These are phyloP conservation scores for Triadica sebifera DNA, from an alignment of 345 rosid genomes.

Conservation along the genomic window DNA sequence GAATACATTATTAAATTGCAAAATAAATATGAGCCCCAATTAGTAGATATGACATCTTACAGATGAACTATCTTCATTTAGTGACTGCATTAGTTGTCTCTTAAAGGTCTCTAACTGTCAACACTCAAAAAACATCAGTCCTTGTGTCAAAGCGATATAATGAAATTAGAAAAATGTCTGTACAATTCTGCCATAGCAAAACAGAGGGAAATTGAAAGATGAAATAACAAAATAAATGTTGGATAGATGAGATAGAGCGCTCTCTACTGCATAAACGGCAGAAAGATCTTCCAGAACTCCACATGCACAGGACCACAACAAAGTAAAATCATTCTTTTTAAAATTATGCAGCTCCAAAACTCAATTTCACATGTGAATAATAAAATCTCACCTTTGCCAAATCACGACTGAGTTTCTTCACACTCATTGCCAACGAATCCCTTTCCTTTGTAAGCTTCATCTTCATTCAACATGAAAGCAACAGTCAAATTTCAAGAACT, in stretches of 20 bases:
- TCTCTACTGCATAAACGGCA: background rate
- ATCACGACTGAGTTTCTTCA: conserved; percentile 83
- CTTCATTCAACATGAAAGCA: conserved; percentile 36
- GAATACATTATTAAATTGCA: background rate
- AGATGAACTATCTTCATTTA: conserved; percentile 65
- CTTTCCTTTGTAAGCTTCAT: conserved; percentile 67
- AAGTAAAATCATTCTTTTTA: background rate
- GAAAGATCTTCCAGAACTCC: background rate
- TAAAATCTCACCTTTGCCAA: conserved; percentile 56
- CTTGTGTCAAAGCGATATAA: background rate
- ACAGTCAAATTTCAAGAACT: background rate
- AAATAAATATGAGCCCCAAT: background rate
- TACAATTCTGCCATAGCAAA: background rate
- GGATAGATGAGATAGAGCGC: background rate
- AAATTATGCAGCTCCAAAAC: background rate
- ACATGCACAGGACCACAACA: background rate
- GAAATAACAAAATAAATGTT: background rate
- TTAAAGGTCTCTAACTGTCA: conserved; percentile 82
- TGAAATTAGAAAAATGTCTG: too few relatives aligned
- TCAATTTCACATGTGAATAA: background rate
- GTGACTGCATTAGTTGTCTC: conserved; percentile 88
- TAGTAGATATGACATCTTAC: conserved; percentile 42
- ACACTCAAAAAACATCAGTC: background rate
- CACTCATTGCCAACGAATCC: conserved; percentile 67
- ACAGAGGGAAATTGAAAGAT: background rate